Base-by-base conservation (phyloP, 163 green algal species). In the Chlamydomonas reinhardtii region DNA sequence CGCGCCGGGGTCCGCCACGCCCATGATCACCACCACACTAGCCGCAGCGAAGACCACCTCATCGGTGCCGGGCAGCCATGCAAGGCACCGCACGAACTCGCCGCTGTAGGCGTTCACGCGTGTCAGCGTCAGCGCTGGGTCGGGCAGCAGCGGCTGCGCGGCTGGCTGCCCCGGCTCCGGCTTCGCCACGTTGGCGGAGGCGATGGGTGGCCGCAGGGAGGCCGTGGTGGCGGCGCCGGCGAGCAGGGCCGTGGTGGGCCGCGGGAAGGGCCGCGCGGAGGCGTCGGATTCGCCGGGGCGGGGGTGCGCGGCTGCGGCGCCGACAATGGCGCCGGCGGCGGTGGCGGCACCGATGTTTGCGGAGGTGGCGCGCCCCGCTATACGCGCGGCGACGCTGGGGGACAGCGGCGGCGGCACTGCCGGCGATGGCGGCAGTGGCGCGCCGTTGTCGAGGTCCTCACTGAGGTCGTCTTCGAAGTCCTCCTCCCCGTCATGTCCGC, bases 31-130 rank as follows among this genome's bases (percentile, higher is more conserved):
- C n/a, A 97, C 86, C 25, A 91, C 62, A 12, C 66, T 90, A 32
- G 89, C 90, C 11, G 92, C 91, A 19, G 93, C 85, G 76, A 94
- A 98, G 2, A 94, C 89, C 54, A 98, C 34, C 85, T 96, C 90
- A 8, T 92, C 85, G 24, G 69, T 90, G n/a, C 88, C 59, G 1
- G 92, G 88, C 16, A 87, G 66, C 92, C 94, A 96, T 31, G 83
- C 43, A n/a, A 96, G 61, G 16, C 62, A 79, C 59, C 92, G 90
- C 14, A 91, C 74, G 66, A 92, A 93, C 87, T 96, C 92, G 12
- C 95, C 95, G 65, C 85, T 93, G 87, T 91, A 95, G 4, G 91
- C 90, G 71, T 94, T 93, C 37, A 96, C 84, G 20, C 91, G 87
- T 59, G 91, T 27, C 39, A 97, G 74, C 29, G 59, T 31, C 34